Evolutionary conservation across 495 filamentous ascomycete species (phyloP).

Genomic region (Lophiotrema nucula): DNA sequence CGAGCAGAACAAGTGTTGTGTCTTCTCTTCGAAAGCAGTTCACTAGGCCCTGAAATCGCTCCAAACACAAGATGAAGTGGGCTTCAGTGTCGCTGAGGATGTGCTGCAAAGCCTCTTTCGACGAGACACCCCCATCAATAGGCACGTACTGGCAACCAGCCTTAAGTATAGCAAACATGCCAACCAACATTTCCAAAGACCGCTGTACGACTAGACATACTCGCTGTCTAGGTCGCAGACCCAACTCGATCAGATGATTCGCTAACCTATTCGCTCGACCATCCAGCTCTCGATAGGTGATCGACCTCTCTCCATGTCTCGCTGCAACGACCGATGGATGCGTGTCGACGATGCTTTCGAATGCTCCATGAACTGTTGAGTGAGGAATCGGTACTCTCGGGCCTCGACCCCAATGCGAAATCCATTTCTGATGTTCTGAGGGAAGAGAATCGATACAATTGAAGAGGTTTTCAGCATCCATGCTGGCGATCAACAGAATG

Average conservation of each 20-base stretch:
- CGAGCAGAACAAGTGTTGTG: background rate
- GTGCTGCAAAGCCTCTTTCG: constrained; percentile 9
- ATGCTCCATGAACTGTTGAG: constrained; percentile 11
- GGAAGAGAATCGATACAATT: constrained; percentile 3
- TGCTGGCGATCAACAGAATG: background rate
- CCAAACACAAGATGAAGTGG: constrained; percentile 15
- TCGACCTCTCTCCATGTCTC: background rate
- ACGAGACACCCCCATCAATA: constrained; percentile 16
- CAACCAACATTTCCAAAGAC: constrained; percentile 22
- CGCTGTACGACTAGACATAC: constrained; percentile 26
- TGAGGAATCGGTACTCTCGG: background rate
- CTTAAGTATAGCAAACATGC: constrained; percentile 21
- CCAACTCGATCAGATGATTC: constrained; percentile 19
- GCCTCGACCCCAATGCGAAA: constrained; percentile 18
- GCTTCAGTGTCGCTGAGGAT: constrained; percentile 15
- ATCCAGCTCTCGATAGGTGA: constrained; percentile 19
- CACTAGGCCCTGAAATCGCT: constrained; percentile 7
- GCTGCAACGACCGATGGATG: constrained; percentile 14
- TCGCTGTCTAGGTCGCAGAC: constrained; percentile 13
- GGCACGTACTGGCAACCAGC: constrained; percentile 26
- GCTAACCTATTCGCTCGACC: constrained; percentile 18
- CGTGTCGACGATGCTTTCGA: constrained; percentile 19
- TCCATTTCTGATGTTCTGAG: constrained; percentile 8
- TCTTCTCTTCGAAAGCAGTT: background rate
- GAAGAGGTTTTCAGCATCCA: constrained; percentile 16